Evolutionary conservation across 2,329 filamentous ascomycete species (phyloP).

Genomic region (Huntiella abstrusa): DNA sequence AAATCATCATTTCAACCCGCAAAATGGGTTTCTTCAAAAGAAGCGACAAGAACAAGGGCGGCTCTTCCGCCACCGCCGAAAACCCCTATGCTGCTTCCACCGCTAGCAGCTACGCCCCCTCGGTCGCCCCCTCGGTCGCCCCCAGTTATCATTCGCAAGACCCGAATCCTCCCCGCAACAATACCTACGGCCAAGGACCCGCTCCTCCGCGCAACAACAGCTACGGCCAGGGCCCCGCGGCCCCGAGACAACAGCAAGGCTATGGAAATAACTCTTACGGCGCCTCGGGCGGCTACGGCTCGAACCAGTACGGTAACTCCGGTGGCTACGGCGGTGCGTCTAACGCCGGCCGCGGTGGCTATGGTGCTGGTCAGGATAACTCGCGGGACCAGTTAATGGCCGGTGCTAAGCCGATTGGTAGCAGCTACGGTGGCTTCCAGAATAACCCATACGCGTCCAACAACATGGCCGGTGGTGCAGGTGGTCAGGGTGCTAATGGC

Average conservation of each 20-base stretch:
- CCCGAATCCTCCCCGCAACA: slow-evolving; percentile 7
- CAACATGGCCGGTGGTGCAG: slow-evolving; percentile 7
- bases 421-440: slow-evolving; percentile 14
- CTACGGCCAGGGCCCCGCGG: not conserved
- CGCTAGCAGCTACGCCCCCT: slow-evolving; percentile 9
- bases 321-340: slow-evolving; percentile 35
- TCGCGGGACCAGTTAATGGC: slow-evolving; percentile 21
- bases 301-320: slow-evolving; percentile 29
- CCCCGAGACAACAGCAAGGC: slow-evolving; percentile 7
- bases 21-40: slow-evolving; percentile 10
- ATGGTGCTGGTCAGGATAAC: slow-evolving; percentile 24
- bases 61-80: slow-evolving; percentile 5
- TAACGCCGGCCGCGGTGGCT: slow-evolving; percentile 37
- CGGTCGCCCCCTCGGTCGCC: slow-evolving; percentile 6
- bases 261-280: slow-evolving; percentile 7
- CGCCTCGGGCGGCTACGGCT: slow-evolving; percentile 28
- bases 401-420: slow-evolving; percentile 9
- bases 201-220: slow-evolving; percentile 7
- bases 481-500: slow-evolving; percentile 10
- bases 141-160: slow-evolving; percentile 9
- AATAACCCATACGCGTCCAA: slow-evolving; percentile 13
- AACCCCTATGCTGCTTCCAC: slow-evolving; percentile 10
- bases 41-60: slow-evolving; percentile 9
- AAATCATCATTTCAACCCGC: not conserved
- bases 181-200: slow-evolving; percentile 16